Base-by-base conservation (phyloP, 495 filamentous ascomycete genomes). In the Saxophila tyrrhenica region DNA sequence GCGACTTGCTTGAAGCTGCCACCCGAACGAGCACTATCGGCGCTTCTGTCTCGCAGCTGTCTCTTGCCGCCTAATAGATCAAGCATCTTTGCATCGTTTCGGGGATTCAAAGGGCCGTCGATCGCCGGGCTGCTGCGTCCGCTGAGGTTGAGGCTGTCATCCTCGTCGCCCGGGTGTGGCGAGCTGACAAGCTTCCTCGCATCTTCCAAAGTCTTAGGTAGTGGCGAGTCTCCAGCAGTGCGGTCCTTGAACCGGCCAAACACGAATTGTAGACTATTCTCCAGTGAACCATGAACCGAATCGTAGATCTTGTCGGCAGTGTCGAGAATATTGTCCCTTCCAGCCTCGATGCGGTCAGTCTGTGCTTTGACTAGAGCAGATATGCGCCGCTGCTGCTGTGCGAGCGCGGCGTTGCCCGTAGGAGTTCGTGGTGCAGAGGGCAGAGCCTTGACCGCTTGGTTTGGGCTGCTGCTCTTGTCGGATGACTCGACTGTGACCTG, bases 171-270 rank as follows among this genome's bases (percentile, higher is more conserved):
- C 43, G 20, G 74, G 68, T 20, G 72, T 71, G 86, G 81, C 1
- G 84, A 79, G 55, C 81, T 80, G 46, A 98, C 85, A 11, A 98
- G 77, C 65, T 84, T 89, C 42, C 89, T 78, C 21, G 90, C 92
- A 58, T 98, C 92, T 50, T 92, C 92, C 1, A 98, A 72, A 8
- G 92, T 97, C 56, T 87, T 88, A 13, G 92, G 92, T 0, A 95
- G 72, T 1, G 57, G 57, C 5, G 52, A 52, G 43, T 16, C 23
- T 2, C 43, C 58, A 23, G 76, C 61, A 21, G 83, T 63, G 50
- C 67, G 66, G 60, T 95, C 89, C 60, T 84, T 84, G 23, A 96
- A 78, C 59, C 89, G 86, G 38, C 91, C 91, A 48, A 99, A 83
- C 10, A 97, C 72, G 56, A 97, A 94, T 61, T 90, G 94, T 70